Base-by-base conservation (phyloP, 2,329 filamentous ascomycete species). In the Pseudocercospora cruenta region DNA sequence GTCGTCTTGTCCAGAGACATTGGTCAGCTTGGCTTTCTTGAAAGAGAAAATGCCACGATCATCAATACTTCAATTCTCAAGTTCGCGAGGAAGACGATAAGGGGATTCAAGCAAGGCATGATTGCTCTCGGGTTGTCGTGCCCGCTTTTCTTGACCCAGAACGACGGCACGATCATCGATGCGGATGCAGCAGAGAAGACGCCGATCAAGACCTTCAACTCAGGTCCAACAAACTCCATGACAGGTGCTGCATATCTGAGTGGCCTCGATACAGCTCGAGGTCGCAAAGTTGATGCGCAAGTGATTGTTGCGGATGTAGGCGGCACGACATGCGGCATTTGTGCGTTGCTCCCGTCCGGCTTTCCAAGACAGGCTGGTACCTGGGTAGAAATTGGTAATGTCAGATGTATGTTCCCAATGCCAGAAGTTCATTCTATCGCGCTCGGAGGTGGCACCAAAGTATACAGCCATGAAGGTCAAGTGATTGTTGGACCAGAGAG, bases 291-390 rank as follows among this genome's bases (percentile, higher is more conserved):
- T 19, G 49, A 54, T 33, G 59, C 59, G 6, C 45, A 61, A 9
- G 59, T 61, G 6, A 61, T 61, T 8, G 22, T 61, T 61, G 59
- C 45, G 10, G 53, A 54, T 64, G 57, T 60, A 19, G 62, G 54
- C 39, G 57, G 26, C 26, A 54, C 55, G 16, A 60, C 39, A 6
- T 53, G 62, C 49, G 62, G 45, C 22, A 45, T 58, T 9, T 58
- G 55, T 19, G 55, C 55, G 3, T 43, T 58, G 19, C 55, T 58
- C 2, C 55, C 55, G 4, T 58, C 55, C 28, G 55, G 55, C n/a
- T 58, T 58, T 22, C 55, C 55, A 8, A 19, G 55, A 19, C 55
- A 58, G 21, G 31, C 55, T 39, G 55, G 33, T n/a, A 58, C 55
- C 3, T 58, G 55, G 55, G 55, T 58, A n/a, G 55, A 58, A 21